Conservation (phyloP, 1,139 yeast genomes). For the Candida glucosophila region DNA sequence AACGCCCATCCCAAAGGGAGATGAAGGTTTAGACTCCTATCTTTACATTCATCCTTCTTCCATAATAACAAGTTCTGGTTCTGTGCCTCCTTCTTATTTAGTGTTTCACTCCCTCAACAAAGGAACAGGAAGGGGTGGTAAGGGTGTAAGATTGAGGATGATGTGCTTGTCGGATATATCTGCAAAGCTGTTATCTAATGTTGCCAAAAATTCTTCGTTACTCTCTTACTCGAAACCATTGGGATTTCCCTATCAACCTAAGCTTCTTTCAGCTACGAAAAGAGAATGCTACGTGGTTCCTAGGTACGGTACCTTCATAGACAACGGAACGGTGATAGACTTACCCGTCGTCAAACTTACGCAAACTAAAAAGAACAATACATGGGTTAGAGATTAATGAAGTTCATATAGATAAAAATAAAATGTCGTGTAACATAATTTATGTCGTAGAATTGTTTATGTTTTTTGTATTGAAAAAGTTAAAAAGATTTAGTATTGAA, state of each 20-base stretch:
- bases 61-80: constrained; percentile 44
- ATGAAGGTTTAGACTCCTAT: constrained; percentile 40
- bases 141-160: constrained; percentile 50
- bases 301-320: constrained; percentile 76
- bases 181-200: constrained; percentile 68
- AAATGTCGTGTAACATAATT: constrained; percentile 3
- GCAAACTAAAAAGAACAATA: constrained; percentile 56
- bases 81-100: constrained; percentile 65
- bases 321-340: constrained; percentile 86
- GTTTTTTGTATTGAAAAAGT: constrained; percentile 1
- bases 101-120: constrained; percentile 59
- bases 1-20: constrained; percentile 39
- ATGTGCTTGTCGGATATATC: constrained; percentile 68
- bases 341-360: constrained; percentile 73
- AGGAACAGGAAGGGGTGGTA: constrained; percentile 27
- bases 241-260: constrained; percentile 86
- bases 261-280: constrained; percentile 49
- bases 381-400: constrained; percentile 41
- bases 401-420: constrained; percentile 1
- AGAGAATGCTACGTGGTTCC: constrained; percentile 90
- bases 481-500: background rate
- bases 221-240: constrained; percentile 84
- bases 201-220: constrained; percentile 65
- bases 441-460: constrained; percentile 1
- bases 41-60: constrained; percentile 77